A percentile compares a stretch with the other conserved stretches of the same genome.
Conservation (phyloP, 768 basidiomycete genomes). For the Leccinum ochraceum region DNA sequence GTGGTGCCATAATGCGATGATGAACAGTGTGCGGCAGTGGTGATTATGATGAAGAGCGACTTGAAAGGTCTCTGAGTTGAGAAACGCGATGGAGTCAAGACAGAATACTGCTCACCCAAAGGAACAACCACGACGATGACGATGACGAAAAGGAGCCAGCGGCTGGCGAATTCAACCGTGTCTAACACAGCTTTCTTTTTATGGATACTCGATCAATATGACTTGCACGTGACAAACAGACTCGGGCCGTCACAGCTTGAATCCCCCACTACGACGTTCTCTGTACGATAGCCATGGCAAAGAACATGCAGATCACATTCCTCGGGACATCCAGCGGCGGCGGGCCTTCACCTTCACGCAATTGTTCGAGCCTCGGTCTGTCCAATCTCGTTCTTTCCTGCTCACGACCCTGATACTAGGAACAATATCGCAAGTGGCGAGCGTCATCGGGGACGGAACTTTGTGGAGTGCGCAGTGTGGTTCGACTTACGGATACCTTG, state of each 20-base stretch:
- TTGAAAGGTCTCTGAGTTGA: conserved; percentile 6
- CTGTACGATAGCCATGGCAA: conserved; percentile 31
- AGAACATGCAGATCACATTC: conserved; percentile 61
- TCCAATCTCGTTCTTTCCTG: neutral
- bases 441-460: conserved; percentile 51
- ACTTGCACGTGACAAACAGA: conserved; percentile 18
- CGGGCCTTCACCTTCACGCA: conserved; percentile 70
- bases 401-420: conserved; percentile 1
- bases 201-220: conserved; percentile 7
- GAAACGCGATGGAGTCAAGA: neutral
- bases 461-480: conserved; percentile 61
- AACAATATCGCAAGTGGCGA: conserved; percentile 42
- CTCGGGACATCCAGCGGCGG: conserved; percentile 78
- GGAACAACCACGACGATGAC: conserved; percentile 6
- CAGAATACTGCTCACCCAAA: conserved; percentile 16
- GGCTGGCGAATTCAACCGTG: conserved; percentile 20
- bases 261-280: neutral
- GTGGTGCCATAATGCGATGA: conserved; percentile 14
- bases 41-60: conserved; percentile 16
- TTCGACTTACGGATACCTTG: neutral
- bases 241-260: neutral
- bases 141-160: conserved; percentile 16
- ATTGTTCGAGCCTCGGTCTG: conserved; percentile 64
- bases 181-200: conserved; percentile 23
- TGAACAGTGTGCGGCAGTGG: neutral